phyloP scores from a whole-genome alignment of 208 protist species.

The Leptomonas pyrrhocoris region DNA sequence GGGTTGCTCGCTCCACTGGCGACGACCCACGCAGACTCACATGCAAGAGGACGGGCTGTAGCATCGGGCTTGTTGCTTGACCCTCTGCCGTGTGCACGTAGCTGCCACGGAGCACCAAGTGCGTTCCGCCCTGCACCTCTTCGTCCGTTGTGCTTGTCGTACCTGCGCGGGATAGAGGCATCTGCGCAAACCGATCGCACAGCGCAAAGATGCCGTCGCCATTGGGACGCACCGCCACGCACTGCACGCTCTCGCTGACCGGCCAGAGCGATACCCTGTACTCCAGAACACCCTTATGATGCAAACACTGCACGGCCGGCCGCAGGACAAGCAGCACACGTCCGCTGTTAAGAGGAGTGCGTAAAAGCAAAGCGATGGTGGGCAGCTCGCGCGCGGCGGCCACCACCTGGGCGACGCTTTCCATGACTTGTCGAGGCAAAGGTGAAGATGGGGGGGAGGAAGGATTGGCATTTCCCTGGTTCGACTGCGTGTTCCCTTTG shows the following conservation, averaged over 20 bases:
- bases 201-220: slow-evolving; percentile 20
- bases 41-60: slow-evolving; percentile 23
- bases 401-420: too few species aligned
- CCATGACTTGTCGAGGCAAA: too few species aligned
- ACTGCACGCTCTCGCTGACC: slow-evolving; percentile 27
- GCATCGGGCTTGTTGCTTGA: background rate
- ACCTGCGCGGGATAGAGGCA: background rate
- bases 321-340: slow-evolving; percentile 27
- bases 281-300: background rate
- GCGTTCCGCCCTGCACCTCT: background rate
- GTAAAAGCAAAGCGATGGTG: slow-evolving; percentile 25
- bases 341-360: background rate
- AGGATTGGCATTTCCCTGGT: background rate
- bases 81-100: background rate
- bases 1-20: slow-evolving; percentile 2
- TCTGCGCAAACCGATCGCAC: slow-evolving; percentile 3
- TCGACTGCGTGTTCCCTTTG: background rate
- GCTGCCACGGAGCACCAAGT: slow-evolving; percentile 22
- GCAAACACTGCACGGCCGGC: background rate
- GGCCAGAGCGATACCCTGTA: slow-evolving; percentile 9
- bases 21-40: slow-evolving; percentile 17
- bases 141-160: background rate
- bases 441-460: background rate
- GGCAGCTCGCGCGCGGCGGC: slow-evolving; percentile 18
- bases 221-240: slow-evolving; percentile 12